These are phyloP conservation scores for Pestalotiopsis sp. DNA, from an alignment of 2,329 filamentous ascomycete genomes.

Conservation along the genomic window DNA sequence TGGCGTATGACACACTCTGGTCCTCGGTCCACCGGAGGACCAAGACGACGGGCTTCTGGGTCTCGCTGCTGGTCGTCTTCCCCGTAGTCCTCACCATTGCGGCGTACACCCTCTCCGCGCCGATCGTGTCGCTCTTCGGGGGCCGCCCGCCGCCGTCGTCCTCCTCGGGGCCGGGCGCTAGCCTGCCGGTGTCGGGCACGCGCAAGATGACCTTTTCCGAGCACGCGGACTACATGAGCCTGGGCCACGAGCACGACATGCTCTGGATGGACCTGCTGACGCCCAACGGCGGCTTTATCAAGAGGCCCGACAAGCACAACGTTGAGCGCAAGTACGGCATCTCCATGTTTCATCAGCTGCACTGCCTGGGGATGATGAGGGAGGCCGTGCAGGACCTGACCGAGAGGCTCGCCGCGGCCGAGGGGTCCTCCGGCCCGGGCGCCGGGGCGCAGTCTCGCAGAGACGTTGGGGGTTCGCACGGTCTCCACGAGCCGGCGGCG, in stretches of 20 bases:
- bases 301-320: background rate
- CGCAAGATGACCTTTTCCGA: constrained; percentile 1
- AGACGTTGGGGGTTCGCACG: background rate
- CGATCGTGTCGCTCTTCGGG: background rate
- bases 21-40: background rate
- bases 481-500: background rate
- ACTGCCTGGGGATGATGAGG: constrained; percentile 2
- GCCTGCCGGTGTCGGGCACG: background rate
- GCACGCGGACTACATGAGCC: constrained; percentile 4
- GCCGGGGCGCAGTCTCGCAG: background rate
- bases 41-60: background rate
- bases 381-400: constrained; percentile 1
- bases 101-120: background rate
- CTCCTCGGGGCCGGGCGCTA: background rate
- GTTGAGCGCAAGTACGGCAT: constrained; percentile 1
- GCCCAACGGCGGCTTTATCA: constrained; percentile 1
- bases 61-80: background rate
- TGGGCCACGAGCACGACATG: background rate
- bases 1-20: background rate
- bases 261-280: constrained; percentile 1
- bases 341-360: constrained; percentile 6
- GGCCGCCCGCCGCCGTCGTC: background rate
- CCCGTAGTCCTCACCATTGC: background rate
- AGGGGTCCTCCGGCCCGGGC: background rate
- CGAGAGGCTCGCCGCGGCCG: constrained; percentile 2